These are phyloP conservation scores for Fusarium chlamydosporum DNA, from an alignment of 2,329 filamentous ascomycete species.

Conservation along the genomic window DNA sequence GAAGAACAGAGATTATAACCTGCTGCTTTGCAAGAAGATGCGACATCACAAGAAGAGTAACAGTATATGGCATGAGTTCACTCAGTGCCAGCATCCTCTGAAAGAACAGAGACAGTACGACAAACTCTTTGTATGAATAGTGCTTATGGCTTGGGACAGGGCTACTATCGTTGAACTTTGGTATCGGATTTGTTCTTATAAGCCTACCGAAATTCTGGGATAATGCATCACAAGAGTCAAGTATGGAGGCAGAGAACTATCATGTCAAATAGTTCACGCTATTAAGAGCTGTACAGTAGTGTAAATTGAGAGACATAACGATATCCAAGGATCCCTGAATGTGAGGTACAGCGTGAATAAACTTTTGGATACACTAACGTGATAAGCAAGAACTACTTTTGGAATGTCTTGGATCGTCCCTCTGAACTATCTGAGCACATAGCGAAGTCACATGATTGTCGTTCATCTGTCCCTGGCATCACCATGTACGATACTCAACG, in stretches of 20 bases:
- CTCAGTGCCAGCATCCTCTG: slow-evolving; percentile 13
- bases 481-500: not conserved
- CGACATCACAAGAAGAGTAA: slow-evolving; percentile 3
- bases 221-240: not conserved
- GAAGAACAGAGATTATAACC: not conserved
- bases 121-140: slow-evolving; percentile 14
- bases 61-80: not conserved
- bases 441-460: slow-evolving; percentile 26
- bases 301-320: not conserved
- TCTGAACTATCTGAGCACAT: not conserved
- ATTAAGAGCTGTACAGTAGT: not conserved
- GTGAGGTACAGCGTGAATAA: not conserved
- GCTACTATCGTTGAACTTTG: slow-evolving; percentile 1
- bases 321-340: not conserved
- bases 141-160: slow-evolving; percentile 14
- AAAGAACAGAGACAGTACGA: slow-evolving; percentile 4
- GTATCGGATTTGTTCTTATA: slow-evolving; percentile 4
- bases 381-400: not conserved
- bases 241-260: not conserved
- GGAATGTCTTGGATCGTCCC: not conserved
- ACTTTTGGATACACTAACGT: not conserved
- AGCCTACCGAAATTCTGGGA: not conserved
- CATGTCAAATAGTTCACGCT: slow-evolving; percentile 7
- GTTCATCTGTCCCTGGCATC: not conserved
- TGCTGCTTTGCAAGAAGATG: slow-evolving; percentile 5